A percentile compares a stretch with the other conserved stretches of the same genome.
Conservation (phyloP, 2,329 filamentous ascomycete species). For the Verticillium nubilum region DNA sequence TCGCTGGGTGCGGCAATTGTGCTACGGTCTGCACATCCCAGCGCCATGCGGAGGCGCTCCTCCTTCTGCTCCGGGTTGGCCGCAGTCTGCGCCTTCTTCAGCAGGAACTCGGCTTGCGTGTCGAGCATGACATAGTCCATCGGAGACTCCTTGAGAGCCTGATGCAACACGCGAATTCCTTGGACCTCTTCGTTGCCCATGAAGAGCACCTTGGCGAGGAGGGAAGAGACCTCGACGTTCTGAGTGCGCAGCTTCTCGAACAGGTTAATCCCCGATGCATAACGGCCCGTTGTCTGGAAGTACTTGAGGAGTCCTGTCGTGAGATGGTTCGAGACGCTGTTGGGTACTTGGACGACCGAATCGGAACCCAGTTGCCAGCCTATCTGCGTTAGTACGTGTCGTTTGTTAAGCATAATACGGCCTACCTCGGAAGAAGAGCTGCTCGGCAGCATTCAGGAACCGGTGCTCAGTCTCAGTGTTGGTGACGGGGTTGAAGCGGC, state of each 20-base stretch:
- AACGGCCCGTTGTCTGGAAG: conserved; percentile 90
- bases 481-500: conserved; percentile 94
- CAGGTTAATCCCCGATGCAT: conserved; percentile 91
- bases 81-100: conserved; percentile 67
- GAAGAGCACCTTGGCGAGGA: conserved; percentile 85
- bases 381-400: conserved; percentile 28
- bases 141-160: conserved; percentile 82
- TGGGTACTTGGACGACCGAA: conserved; percentile 94
- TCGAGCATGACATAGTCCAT: conserved; percentile 98
- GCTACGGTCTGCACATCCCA: conserved; percentile 89
- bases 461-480: conserved; percentile 98
- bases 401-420: conserved; percentile 3
- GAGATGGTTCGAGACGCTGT: conserved; percentile 91
- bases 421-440: conserved; percentile 85
- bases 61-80: conserved; percentile 49
- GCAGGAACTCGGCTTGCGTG: conserved; percentile 86
- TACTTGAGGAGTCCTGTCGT: conserved; percentile 92
- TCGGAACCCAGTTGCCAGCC: conserved; percentile 96
- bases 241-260: conserved; percentile 92
- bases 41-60: conserved; percentile 73
- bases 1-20: conserved; percentile 95
- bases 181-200: conserved; percentile 98
- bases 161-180: conserved; percentile 80
- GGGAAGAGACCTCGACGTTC: conserved; percentile 89
- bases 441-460: conserved; percentile 90